phyloP scores from a whole-genome alignment of 2,329 filamentous ascomycete genomes.

The Botrytis cinerea region DNA sequence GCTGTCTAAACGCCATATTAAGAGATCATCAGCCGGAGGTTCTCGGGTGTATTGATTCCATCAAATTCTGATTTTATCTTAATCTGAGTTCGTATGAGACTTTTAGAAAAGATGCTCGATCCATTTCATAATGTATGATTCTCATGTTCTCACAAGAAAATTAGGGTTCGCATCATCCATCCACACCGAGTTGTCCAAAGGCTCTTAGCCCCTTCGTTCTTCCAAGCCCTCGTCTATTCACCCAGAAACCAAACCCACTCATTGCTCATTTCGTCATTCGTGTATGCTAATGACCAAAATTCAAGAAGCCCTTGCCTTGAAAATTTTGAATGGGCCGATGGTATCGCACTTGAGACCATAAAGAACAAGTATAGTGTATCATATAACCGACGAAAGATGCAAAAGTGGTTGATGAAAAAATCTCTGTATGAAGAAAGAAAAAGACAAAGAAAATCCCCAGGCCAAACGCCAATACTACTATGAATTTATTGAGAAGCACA shows the following conservation, averaged over 20 bases:
- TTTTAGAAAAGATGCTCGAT: not conserved
- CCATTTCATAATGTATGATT: conserved; percentile 18
- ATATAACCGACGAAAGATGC: conserved; percentile 25
- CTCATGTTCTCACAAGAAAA: conserved; percentile 2
- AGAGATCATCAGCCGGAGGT: conserved; percentile 13
- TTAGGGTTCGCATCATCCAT: not conserved
- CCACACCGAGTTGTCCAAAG: conserved; percentile 17
- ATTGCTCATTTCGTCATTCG: conserved; percentile 8
- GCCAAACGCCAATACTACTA: conserved; percentile 25
- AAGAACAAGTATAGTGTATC: conserved; percentile 20
- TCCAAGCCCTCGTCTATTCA: conserved; percentile 7
- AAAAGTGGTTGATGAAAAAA: conserved; percentile 20
- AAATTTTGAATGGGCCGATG: not conserved
- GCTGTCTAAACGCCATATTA: conserved; percentile 25
- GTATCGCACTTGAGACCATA: conserved; percentile 11
- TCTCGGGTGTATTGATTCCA: not conserved
- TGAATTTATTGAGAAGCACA: conserved; percentile 75
- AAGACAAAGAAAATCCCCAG: conserved; percentile 13
- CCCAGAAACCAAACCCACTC: conserved; percentile 9
- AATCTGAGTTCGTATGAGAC: not conserved
- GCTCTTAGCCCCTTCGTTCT: conserved; percentile 3
- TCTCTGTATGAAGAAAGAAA: conserved; percentile 15
- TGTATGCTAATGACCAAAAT: not conserved
- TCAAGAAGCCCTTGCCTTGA: not conserved
- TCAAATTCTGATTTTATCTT: not conserved